Evolutionary conservation across 176 grass and related monocot genomes (phyloP).

Genomic region (Aegilops longissima): DNA sequence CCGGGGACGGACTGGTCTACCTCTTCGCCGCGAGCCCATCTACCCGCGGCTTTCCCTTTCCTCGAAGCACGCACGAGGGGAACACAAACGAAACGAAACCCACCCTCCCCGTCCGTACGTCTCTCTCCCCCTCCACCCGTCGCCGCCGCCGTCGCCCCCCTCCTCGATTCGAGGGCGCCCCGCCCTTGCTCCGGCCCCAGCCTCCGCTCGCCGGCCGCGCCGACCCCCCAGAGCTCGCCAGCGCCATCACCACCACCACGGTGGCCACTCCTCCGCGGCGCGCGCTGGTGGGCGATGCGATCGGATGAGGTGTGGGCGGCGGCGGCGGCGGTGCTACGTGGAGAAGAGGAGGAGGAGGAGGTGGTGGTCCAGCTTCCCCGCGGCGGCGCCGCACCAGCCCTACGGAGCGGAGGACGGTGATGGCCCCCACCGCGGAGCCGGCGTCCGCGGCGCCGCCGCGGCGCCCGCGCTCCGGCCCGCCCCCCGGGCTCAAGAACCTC

Average conservation of each 20-base stretch:
- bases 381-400: slow-evolving; percentile 23
- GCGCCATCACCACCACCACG: slow-evolving; percentile 17
- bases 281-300: slow-evolving; percentile 58
- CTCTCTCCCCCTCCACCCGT: background rate
- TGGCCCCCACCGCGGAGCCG: slow-evolving; percentile 51
- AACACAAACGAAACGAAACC: background rate
- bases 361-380: slow-evolving; percentile 9
- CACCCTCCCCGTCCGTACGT: background rate
- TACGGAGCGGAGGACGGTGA: slow-evolving; percentile 34
- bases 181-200: background rate
- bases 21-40: background rate
- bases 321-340: slow-evolving; percentile 42
- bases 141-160: background rate
- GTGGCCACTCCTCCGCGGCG: slow-evolving; percentile 28
- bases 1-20: background rate
- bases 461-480: slow-evolving; percentile 59
- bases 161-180: slow-evolving; percentile 36
- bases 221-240: slow-evolving; percentile 9
- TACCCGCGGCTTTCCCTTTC: background rate
- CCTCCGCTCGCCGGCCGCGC: background rate
- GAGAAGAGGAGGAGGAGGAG: slow-evolving; percentile 47
- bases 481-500: slow-evolving; percentile 86
- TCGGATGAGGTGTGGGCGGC: slow-evolving; percentile 69
- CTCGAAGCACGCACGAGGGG: background rate
- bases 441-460: slow-evolving; percentile 34